Conservation (phyloP, 1,284 basidiomycete species). For the Microbotryum violaceum region DNA sequence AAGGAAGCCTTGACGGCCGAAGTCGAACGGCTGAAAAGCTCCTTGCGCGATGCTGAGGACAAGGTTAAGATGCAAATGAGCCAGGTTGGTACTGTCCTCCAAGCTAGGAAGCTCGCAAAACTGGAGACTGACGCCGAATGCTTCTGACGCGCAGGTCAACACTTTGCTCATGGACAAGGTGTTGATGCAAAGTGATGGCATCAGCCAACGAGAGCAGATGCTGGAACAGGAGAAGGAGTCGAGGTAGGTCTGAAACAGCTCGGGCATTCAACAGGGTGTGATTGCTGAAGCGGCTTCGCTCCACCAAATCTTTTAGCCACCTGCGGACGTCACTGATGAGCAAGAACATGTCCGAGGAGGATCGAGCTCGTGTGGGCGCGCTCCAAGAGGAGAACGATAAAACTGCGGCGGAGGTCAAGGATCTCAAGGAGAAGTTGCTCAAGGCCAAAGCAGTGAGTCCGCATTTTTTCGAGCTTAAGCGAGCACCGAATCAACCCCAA, state of each 20-base stretch:
- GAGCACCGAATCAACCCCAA: neutral
- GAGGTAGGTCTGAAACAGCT: constrained; percentile 49
- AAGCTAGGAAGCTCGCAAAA: neutral
- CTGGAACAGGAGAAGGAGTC: constrained; percentile 71
- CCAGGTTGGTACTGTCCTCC: constrained; percentile 34
- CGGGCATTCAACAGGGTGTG: neutral
- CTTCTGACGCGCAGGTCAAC: constrained; percentile 33
- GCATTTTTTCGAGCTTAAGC: neutral
- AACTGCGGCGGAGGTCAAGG: constrained; percentile 64
- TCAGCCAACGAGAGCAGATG: constrained; percentile 73
- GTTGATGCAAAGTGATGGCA: constrained; percentile 74
- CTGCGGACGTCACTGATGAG: constrained; percentile 63
- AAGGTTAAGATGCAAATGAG: constrained; percentile 88
- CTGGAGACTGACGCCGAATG: neutral
- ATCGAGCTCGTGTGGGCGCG: constrained; percentile 64
- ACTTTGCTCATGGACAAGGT: constrained; percentile 80
- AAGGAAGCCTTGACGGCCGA: constrained; percentile 66
- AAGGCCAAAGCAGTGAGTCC: constrained; percentile 65
- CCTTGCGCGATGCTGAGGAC: constrained; percentile 65
- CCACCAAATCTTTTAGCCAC: constrained; percentile 48
- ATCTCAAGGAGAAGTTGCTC: constrained; percentile 63
- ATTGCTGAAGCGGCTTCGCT: neutral
- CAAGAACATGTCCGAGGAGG: constrained; percentile 68
- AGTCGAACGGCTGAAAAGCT: constrained; percentile 55
- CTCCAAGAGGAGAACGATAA: constrained; percentile 68